Conservation (phyloP, 2,329 filamentous ascomycete genomes). For the Nannizziopsis arthrosporioides region DNA sequence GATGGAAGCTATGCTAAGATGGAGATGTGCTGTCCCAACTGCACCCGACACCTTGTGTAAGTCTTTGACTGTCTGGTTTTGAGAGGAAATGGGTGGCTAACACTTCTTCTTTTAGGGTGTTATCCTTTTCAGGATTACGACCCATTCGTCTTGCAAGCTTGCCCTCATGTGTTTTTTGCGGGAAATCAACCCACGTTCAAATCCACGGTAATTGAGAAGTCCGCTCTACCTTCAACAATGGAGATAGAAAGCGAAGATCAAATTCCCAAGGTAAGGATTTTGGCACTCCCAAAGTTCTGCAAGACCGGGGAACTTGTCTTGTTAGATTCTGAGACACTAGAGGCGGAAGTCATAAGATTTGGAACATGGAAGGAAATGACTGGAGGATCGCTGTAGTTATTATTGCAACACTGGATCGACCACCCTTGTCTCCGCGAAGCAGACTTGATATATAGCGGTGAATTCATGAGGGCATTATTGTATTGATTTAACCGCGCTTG, state of each 20-base stretch:
- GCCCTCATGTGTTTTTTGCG: constrained; percentile 83
- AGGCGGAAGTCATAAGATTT: constrained; percentile 59
- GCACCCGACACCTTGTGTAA: constrained; percentile 90
- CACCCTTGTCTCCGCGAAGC: no score
- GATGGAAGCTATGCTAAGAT: constrained; percentile 90
- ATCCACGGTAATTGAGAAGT: constrained; percentile 51
- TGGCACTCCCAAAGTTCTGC: constrained; percentile 74
- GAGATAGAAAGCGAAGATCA: constrained; percentile 26
- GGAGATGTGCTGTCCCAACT: constrained; percentile 83
- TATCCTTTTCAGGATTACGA: constrained; percentile 94
- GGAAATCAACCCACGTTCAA: constrained; percentile 73
- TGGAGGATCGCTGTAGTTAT: neutral
- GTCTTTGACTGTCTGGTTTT: constrained; percentile 25
- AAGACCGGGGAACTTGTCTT: constrained; percentile 69
- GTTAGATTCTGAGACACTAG: constrained; percentile 74
- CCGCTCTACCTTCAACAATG: constrained; percentile 18
- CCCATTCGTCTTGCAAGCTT: constrained; percentile 72
- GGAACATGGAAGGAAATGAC: constrained; percentile 15
- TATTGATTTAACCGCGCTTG: neutral
- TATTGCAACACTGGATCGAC: neutral
- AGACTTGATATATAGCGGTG: no score
- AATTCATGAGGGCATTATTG: neutral
- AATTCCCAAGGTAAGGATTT: constrained; percentile 51
- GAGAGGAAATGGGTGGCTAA: constrained; percentile 8
- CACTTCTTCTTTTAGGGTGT: constrained; percentile 50